Base-by-base conservation (phyloP, 2,329 filamentous ascomycete species). In the Alternaria ventricosa region DNA sequence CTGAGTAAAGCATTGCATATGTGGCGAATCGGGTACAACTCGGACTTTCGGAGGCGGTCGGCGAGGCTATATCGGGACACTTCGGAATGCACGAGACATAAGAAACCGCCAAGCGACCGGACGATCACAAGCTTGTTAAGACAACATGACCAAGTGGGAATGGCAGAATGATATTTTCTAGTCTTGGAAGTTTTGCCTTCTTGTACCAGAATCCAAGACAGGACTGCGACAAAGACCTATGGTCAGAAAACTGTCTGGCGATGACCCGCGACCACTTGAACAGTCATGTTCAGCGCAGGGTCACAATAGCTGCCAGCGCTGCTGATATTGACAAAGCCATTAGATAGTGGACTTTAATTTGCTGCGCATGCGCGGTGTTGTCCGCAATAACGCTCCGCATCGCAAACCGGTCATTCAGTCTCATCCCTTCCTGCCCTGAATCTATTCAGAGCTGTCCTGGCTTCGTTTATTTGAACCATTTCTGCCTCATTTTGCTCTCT, bases 21-120 rank as follows among this genome's bases (percentile, higher is more conserved):
- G 55, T 56, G 51, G 55, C 59, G 12, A 62, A 49, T 56, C 55
- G 63, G 63, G 7, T 27, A 61, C 50, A 44, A 60, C 43, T 65
- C 63, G 63, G 65, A 53, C 7, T 15, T 53, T 61, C 65, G 65
- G 63, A 55, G 44, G 12, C 33, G 25, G 46, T 65, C 65, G 65
- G 65, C 59, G 44, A n/a, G n/a, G n/a, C n/a, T n/a, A n/a, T n/a
- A 12, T 62, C 61, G 58, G 62, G 43, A 30, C 9, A 13, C 15
- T 47, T 30, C 55, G 51, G 55, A 43, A 43, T 12, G 15, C 15
- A 47, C 11, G 15, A 46, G 28, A 27, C 25, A 33, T 50, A 15
- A 57, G 28, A 45, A 18, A 20, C 20, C n/a, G 36, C 57, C 36
- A 54, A 54, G 23, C 7, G 27, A 36, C 22, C 44, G 49, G 56